phyloP scores from a whole-genome alignment of 148 eudicot species.

The Polygonum maritimum region DNA sequence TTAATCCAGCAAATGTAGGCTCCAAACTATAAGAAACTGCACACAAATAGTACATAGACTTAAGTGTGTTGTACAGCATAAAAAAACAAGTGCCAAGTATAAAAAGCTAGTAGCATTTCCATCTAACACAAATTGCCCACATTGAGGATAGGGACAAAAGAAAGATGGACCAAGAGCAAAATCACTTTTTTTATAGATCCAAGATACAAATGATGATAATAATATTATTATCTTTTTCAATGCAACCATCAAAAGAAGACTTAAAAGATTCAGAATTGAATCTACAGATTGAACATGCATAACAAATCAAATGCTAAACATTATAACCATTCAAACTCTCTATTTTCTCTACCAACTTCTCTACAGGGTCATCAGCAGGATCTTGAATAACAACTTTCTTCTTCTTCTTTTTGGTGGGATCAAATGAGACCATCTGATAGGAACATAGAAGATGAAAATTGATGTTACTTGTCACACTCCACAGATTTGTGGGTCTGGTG shows the following conservation, averaged over 20 bases:
- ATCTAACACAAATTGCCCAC: neutral
- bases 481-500: too few species aligned
- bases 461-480: too few species aligned
- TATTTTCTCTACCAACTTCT: constrained; percentile 47
- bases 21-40: constrained; percentile 45
- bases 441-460: too few species aligned
- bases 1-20: constrained; percentile 12
- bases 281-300: neutral
- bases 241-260: neutral
- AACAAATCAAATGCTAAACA: neutral
- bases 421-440: too few species aligned
- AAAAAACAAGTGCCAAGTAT: neutral
- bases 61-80: neutral
- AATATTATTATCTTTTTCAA: neutral
- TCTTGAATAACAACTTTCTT: constrained; percentile 70
- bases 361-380: constrained; percentile 49
- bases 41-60: neutral
- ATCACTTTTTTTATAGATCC: neutral
- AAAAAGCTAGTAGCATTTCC: neutral
- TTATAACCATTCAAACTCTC: constrained; percentile 52
- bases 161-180: neutral
- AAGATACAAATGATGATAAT: neutral
- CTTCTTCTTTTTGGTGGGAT: too few species aligned
- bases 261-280: neutral
- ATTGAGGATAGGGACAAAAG: neutral